Percentiles rank a stretch among this genome's conserved stretches.
These are phyloP conservation scores for Annulohypoxylon truncatum DNA, from an alignment of 2,329 filamentous ascomycete species.

Conservation along the genomic window DNA sequence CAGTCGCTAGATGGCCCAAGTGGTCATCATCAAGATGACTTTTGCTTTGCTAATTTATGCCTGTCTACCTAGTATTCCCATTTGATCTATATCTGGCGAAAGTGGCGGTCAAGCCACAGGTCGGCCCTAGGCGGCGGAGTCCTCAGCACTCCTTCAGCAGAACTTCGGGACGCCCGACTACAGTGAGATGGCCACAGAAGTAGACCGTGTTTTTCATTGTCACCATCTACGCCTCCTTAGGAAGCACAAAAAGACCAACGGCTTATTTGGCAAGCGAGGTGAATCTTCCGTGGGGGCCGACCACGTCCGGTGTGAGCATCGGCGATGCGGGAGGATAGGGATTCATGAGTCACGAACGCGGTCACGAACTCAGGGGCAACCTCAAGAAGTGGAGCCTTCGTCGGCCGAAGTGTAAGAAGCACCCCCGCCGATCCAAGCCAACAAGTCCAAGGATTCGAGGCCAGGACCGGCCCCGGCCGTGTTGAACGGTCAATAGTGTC, in stretches of 20 bases:
- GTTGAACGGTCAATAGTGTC: constrained; percentile 61
- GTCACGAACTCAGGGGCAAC: constrained; percentile 62
- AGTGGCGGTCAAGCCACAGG: constrained; percentile 26
- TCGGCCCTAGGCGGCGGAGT: constrained; percentile 51
- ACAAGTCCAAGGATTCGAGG: constrained; percentile 65
- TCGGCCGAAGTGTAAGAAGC: constrained; percentile 64
- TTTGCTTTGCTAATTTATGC: constrained; percentile 6
- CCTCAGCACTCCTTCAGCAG: constrained; percentile 60
- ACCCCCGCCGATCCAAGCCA: constrained; percentile 68
- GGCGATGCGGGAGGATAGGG: constrained; percentile 63
- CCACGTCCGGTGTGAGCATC: constrained; percentile 1
- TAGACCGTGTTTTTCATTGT: constrained; percentile 54
- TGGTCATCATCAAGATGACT: constrained; percentile 11
- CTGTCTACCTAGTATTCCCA: neutral
- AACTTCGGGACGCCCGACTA: constrained; percentile 56
- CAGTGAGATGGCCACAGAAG: constrained; percentile 65
- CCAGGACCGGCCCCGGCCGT: constrained; percentile 66
- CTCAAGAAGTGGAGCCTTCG: constrained; percentile 49
- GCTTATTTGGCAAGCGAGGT: constrained; percentile 51
- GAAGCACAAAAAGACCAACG: constrained; percentile 56
- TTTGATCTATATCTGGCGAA: neutral
- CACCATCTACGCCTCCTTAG: constrained; percentile 30
- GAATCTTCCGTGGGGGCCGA: constrained; percentile 6
- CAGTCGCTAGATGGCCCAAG: neutral
- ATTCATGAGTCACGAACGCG: constrained; percentile 64